Percentiles rank a stretch among this genome's conserved stretches.
Conservation (phyloP, 306 rosid genomes). For the Luffa aegyptiaca region DNA sequence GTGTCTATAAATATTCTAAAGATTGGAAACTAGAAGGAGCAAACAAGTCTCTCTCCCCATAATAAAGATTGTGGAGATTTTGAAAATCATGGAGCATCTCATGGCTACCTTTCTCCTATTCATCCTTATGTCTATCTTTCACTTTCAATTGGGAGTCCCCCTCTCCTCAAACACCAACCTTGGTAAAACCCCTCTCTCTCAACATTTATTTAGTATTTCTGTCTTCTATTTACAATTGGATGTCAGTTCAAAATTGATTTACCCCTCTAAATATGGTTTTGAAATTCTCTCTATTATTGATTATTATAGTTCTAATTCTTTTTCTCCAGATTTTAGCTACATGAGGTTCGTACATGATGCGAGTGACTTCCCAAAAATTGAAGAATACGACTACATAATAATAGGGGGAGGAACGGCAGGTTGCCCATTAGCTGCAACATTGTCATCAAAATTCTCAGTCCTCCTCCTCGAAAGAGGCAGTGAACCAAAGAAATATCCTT, state of each 20-base stretch:
- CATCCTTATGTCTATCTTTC: neutral
- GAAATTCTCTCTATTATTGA: neutral
- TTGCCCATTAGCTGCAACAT: slow-evolving; percentile 25
- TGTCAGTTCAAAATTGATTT: too few relatives aligned
- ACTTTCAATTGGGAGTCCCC: neutral
- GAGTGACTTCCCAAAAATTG: neutral
- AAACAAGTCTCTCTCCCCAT: neutral
- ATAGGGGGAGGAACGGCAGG: slow-evolving; percentile 32
- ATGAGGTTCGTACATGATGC: slow-evolving; percentile 12
- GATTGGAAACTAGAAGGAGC: neutral
- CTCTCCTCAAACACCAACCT: neutral
- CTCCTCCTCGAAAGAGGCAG: slow-evolving; percentile 24
- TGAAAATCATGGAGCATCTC: neutral
- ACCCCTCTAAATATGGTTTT: too few relatives aligned
- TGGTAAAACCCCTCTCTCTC: neutral
- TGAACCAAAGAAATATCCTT: neutral
- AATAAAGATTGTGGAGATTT: neutral
- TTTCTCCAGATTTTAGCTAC: slow-evolving; percentile 14
- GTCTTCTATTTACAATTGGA: neutral
- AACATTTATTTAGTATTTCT: neutral
- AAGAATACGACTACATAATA: slow-evolving; percentile 23
- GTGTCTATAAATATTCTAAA: neutral
- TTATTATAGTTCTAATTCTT: neutral
- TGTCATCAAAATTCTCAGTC: slow-evolving; percentile 13
- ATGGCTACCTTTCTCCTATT: neutral